Base-by-base conservation (phyloP, 306 rosid genomes). In the Hippophae gyantsensis region DNA sequence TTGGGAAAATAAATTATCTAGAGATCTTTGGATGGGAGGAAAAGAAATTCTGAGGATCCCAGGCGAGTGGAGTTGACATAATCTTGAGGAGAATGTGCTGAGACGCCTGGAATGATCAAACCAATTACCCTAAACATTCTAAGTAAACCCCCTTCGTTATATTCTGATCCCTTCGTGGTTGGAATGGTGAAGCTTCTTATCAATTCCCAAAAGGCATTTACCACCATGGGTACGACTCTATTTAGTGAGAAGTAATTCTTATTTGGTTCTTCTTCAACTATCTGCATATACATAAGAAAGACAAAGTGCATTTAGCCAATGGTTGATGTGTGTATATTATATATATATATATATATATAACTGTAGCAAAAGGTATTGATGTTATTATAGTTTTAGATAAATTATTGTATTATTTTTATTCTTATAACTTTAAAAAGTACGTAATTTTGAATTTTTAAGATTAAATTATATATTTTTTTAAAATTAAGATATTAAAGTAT, bases 61-160 rank as follows among this genome's bases (percentile, higher is more conserved):
- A 84, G 48, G 9, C 85, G 72, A 42, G 90, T 84, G 38, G 83
- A 57, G 58, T 86, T 89, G 4, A 86, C 82, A 66, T 89, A 86
- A 64, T 89, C 95, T 26, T 82, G 92, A 8, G 89, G 81, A 72
- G 67, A 60, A 14, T 89, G 94, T 13, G 88, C 86, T 45, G 82
- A 45, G 26, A 83, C 3, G 1, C 93, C 95, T 5, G 89, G 95
- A 50, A 82, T 43, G 0, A 78, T 11, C 45, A 86, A 32, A 43
- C 95, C 95, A 8, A 68, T 1, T 38, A 89, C 0, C 68, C 95
- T 84, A 45, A 78, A 23, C 26, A 48, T 6, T 60, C 75, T 78
- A 3, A 84, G 67, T 8, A 86, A 62, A 66, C 58, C 67, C 14
- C 87, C 77, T 75, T 86, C 97, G 69, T 38, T 52, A 14, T 74